Conservation (phyloP, 805 yeast species). For the Candida insectorum region DNA sequence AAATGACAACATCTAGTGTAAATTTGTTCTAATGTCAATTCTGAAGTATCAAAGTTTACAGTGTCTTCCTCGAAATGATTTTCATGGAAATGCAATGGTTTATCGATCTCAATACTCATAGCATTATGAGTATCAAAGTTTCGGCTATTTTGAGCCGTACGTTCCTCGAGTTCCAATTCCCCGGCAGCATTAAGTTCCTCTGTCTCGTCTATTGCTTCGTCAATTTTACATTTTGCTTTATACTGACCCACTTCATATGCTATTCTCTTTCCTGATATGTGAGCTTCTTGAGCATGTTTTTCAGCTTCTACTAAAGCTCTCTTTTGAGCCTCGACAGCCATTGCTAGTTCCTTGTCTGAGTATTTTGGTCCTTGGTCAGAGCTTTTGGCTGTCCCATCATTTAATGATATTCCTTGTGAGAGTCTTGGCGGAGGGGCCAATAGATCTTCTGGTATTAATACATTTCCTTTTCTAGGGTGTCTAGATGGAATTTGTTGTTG, state of each 20-base stretch:
- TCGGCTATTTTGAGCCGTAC: neutral
- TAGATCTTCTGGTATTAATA: constrained; percentile 60
- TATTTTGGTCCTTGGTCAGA: constrained; percentile 23
- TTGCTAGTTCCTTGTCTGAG: constrained; percentile 46
- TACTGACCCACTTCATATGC: constrained; percentile 61
- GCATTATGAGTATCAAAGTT: neutral
- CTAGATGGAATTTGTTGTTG: constrained; percentile 62
- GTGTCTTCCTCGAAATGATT: constrained; percentile 39
- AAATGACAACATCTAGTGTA: constrained; percentile 89
- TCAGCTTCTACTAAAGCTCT: constrained; percentile 57
- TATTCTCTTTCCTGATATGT: constrained; percentile 63
- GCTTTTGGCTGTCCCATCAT: constrained; percentile 23
- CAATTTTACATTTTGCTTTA: constrained; percentile 18
- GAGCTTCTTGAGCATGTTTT: constrained; percentile 75
- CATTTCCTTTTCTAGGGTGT: constrained; percentile 52
- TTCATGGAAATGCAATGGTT: constrained; percentile 64
- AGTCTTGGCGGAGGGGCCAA: constrained; percentile 59
- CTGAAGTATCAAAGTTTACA: constrained; percentile 13
- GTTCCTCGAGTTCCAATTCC: constrained; percentile 8
- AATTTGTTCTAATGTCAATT: constrained; percentile 44
- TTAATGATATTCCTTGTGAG: constrained; percentile 62
- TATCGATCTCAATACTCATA: constrained; percentile 53
- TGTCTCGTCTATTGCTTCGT: constrained; percentile 5
- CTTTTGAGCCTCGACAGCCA: constrained; percentile 59
- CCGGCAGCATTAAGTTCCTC: constrained; percentile 18